Evolutionary conservation across 176 grass and related monocot genomes (phyloP), one percentile per base, ranked within the genome.

Genomic region (Cymbopogon citratus): DNA sequence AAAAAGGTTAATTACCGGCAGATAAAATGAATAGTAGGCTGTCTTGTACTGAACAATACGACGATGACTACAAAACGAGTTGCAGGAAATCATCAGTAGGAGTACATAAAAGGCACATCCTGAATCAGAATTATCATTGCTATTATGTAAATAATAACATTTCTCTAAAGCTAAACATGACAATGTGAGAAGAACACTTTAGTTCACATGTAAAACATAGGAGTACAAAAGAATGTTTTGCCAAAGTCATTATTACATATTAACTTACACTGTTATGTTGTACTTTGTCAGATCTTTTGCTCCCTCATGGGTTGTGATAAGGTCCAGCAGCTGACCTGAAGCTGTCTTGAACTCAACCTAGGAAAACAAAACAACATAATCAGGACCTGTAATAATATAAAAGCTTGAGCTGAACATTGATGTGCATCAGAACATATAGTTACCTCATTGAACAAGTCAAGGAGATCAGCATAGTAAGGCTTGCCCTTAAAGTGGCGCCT

Each of bases 21-120:
- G 83, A 74, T 99, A 99, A 84, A 99, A 99, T 74, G 96, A 99
- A 88, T 99, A 99, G 83, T 95, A 99, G 57, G 93, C 85, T 79
- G 96, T 95, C 92, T 99, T 99, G 84, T 90, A 91, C 71, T 99
- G 93, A 74, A 99, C 96, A 75, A 99, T 99, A 29, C 89, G 88
- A 15, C 78, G 60, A 67, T 99, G 92, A 85, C 96, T 99, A 89
- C 85, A 91, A 86, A 35, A 68, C 2, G 12, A 59, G 3, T 21
- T 48, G 34, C 27, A 74, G 26, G n/a, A 43, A 59, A 71, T 79
- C 26, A 82, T 65, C 31, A 80, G 27, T 5, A 43, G n/a, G n/a
- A n/a, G n/a, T n/a, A n/a, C 54, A 46, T 64, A 45, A 77, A 71
- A 21, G 3, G 10, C 45, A 66, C 40, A 46, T 41, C n/a, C 14